Evolutionary conservation across 2,329 filamentous ascomycete species (phyloP), one percentile per base, ranked within the genome.

Genomic region (Beauveria pseudobassiana): DNA sequence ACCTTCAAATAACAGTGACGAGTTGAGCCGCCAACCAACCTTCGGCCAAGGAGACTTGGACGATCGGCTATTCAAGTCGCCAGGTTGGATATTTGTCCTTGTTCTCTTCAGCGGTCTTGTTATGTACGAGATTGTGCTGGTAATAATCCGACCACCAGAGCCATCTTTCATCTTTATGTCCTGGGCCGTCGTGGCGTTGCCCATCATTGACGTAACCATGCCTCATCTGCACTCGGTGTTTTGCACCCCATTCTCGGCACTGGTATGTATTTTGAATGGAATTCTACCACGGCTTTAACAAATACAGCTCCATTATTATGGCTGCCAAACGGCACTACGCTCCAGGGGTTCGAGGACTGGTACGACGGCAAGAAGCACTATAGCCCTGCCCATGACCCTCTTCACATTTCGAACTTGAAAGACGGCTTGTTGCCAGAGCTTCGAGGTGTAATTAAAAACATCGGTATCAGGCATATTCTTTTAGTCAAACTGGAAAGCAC

Each of bases 401-500:
- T 78, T 40, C 75, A 73, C 48, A 71, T 77, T 22, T 72, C 74
- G 0, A 78, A 79, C 42, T 64, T 75, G 3, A 63, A 76, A 2
- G 66, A 74, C 14, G 67, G 69, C 0, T 45, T 77, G 0, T 61
- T 74, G 1, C 57, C 71, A 9, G 64, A 62, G 2, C 64, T 75
- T 2, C 64, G 65, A 1, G 66, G 64, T 5, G 68, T 67, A 51
- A 59, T 75, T 2, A 22, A 61, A 7, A 63, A 68, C 1, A 66
- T 77, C 14, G 71, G 72, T 7, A 75, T 80, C 59, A 76, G 76
- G 48, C 76, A 80, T 60, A 69, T 80, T 6, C 66, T 79, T 16
- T 61, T 79, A 16, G 59, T 80, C 3, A 71, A 76, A 14, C 68
- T 80, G 1, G 78, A 80, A 61, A 78, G 77, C 51, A 78, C 76